Evolutionary conservation across 1,284 basidiomycete genomes (phyloP), one percentile per base, ranked within the genome.

Genomic region (Trichosporon coremiiforme): DNA sequence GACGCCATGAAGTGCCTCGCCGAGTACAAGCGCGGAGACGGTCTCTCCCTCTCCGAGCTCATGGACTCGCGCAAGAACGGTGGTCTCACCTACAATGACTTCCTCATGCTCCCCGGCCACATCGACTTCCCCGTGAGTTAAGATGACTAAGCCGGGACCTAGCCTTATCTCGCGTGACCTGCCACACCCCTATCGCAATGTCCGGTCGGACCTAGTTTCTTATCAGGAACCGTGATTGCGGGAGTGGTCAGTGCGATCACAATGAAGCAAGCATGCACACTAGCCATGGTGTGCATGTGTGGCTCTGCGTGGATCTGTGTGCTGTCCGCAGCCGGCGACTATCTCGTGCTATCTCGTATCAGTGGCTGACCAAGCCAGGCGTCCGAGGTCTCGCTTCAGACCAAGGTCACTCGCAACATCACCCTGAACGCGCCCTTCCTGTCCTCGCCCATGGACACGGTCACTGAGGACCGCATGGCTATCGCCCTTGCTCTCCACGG

Each of bases 381-480:
- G 31, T 77, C 80, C 10, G 88, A 90, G 66, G 95, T 97, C 77
- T 83, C 88, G 74, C 90, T 94, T 2, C 93, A 97, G 85, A 92
- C 90, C 77, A 80, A 87, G 68, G 90, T 99, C 68, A 98, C 96
- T 62, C 90, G 91, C 70, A 98, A 98, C 79, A 93, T 98, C 75
- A 86, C 88, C 55, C 88, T 99, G 79, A 98, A 95, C 86, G 95
- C 95, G 0, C 96, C 97, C 0, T 97, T 99, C 86, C 87, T 98
- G 86, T 97, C 94, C 82, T 96, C 94, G 71, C 96, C 97, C 55
- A 99, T 99, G 96, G 96, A 99, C 86, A 99, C 96, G 38, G 96
- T 99, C 75, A 99, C 97, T 2, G 96, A 98, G 86, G 89, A 88
- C 72, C 90, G 95, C 55, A 99, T 99, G 95, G 96, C 96, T 66